Evolutionary conservation across 768 basidiomycete genomes (phyloP).

Genomic region (Zangia roseola): DNA sequence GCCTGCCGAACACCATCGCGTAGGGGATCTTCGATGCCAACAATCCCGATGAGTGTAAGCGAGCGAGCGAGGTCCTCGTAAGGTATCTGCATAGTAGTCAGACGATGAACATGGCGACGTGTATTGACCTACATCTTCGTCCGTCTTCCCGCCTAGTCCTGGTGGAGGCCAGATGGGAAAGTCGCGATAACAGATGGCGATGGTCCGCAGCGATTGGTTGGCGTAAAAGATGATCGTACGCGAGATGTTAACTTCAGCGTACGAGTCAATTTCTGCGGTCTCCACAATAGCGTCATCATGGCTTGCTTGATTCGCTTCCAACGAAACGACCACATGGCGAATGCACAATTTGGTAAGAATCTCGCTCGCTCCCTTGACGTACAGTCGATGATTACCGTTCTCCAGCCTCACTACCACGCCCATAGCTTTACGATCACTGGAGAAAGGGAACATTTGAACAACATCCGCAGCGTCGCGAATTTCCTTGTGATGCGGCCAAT

Average conservation of each 20-base stretch:
- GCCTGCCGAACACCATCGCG: slow-evolving; percentile 88
- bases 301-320: slow-evolving; percentile 14
- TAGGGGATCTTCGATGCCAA: slow-evolving; percentile 95
- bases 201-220: slow-evolving; percentile 91
- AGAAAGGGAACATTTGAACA: slow-evolving; percentile 91
- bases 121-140: slow-evolving; percentile 52
- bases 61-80: slow-evolving; percentile 69
- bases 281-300: slow-evolving; percentile 41
- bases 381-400: slow-evolving; percentile 60
- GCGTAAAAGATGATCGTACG: slow-evolving; percentile 98
- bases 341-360: slow-evolving; percentile 80
- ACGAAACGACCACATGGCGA: slow-evolving; percentile 66
- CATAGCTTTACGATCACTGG: slow-evolving; percentile 92
- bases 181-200: slow-evolving; percentile 92
- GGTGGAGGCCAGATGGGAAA: slow-evolving; percentile 82
- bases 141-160: slow-evolving; percentile 37
- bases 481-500: slow-evolving; percentile 70
- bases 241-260: slow-evolving; percentile 77
- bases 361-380: slow-evolving; percentile 93
- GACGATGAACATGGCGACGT: background rate
- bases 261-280: slow-evolving; percentile 58
- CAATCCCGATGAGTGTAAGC: slow-evolving; percentile 84
- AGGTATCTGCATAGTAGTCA: slow-evolving; percentile 46
- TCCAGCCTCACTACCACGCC: slow-evolving; percentile 73
- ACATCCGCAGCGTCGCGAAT: slow-evolving; percentile 60